Base-by-base conservation (phyloP, 495 filamentous ascomycete species). In the Talaromyces stipitatus region DNA sequence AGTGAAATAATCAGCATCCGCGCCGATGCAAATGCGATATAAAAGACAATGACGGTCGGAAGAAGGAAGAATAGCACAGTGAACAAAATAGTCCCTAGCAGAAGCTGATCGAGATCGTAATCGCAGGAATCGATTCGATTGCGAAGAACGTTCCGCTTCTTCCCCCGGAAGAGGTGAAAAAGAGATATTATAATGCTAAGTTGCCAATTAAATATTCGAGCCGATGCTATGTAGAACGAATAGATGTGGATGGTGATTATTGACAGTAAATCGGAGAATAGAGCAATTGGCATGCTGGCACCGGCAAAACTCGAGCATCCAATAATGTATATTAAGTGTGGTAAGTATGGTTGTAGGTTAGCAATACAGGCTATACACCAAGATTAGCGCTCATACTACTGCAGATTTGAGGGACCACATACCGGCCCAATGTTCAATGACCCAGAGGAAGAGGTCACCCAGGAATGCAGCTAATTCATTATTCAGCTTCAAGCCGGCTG, bases 91-190 rank as follows among this genome's bases (percentile, higher is more conserved):
- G 94, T 97, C 29, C 94, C 94, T 12, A 99, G 84, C 6, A 99
- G 84, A 3, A 99, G 85, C 69, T 99, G 95, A 66, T 99, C 94
- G 16, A 99, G 86, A 67, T 96, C 94, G 69, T 99, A 99, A 71
- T 99, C 94, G 77, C 95, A 99, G 33, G 90, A 92, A 67, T 99
- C 94, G 61, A 97, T 97, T 67, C 94, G 90, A 62, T 97, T 97
- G 60, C 94, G 85, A 11, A 99, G 82, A 7, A 99, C 90, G 59
- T 99, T 99, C 58, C 94, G 85, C 66, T 99, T 99, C 67, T 97
- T 97, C 48, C 94, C 94, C 22, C 91, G 88, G 64, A 99, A 99
- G 2, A 99, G 82, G 72, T 99, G 94, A 72, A 99, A 99, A 27
- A 97, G 85, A 20, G 92, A 97, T 48, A 92, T 86, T 50, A 99